Conservation (phyloP, 768 basidiomycete genomes). For the Ephemerocybe angulata region DNA sequence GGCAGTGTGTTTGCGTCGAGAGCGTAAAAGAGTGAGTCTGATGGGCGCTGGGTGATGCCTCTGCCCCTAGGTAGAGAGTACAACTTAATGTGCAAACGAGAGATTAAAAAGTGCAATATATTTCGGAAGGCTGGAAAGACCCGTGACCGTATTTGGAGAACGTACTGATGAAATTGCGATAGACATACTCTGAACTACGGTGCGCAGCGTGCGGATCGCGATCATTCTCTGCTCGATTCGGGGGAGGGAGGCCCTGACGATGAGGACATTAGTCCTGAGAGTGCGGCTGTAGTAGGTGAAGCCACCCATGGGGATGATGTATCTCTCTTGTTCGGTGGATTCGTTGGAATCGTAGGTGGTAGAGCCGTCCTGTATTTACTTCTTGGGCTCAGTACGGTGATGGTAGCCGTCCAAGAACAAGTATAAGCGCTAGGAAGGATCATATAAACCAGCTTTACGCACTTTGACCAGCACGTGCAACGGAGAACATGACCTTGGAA, state of each 20-base stretch:
- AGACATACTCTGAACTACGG: conserved; percentile 95
- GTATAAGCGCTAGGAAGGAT: conserved; percentile 5
- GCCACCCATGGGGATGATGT: conserved; percentile 96
- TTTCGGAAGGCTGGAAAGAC: conserved; percentile 96
- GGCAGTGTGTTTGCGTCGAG: no score
- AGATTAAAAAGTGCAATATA: conserved; percentile 49
- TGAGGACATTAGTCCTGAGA: conserved; percentile 96
- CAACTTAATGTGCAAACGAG: conserved; percentile 36
- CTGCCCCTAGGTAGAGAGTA: conserved; percentile 17
- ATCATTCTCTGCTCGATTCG: conserved; percentile 98
- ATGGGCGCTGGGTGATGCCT: no score
- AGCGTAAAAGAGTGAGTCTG: no score
- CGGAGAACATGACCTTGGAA: conserved; percentile 99
- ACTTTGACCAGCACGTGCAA: conserved; percentile 99
- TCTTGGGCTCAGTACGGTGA: conserved; percentile 97
- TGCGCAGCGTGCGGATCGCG: conserved; percentile 96
- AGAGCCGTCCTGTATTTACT: conserved; percentile 93
- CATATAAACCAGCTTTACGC: conserved; percentile 30
- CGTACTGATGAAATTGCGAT: conserved; percentile 98
- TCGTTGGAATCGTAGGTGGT: conserved; percentile 78
- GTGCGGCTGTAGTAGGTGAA: conserved; percentile 99
- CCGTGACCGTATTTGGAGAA: conserved; percentile 98
- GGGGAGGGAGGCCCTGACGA: conserved; percentile 93
- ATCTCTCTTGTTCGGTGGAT: conserved; percentile 91
- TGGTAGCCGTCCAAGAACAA: conserved; percentile 75